A percentile compares a stretch with the other conserved stretches of the same genome.
phyloP scores from a whole-genome alignment of 768 basidiomycete genomes.

The Lyophyllum decastes region DNA sequence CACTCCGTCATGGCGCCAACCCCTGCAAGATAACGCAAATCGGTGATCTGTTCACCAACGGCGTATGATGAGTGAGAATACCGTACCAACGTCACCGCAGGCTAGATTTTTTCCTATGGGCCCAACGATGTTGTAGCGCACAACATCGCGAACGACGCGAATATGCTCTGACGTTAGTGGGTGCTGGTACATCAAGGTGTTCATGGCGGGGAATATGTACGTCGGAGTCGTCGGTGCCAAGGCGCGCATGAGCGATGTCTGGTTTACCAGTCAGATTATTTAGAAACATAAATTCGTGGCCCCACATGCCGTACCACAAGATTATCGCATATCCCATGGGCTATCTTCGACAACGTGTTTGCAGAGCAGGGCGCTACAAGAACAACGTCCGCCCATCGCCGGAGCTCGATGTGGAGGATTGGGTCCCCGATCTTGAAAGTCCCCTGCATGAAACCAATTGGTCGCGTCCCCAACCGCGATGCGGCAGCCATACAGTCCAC shows the following conservation, averaged over 20 bases:
- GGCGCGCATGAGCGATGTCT: slow-evolving; percentile 85
- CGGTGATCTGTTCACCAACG: neutral
- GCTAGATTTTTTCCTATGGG: slow-evolving; percentile 88
- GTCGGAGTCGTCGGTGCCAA: slow-evolving; percentile 83
- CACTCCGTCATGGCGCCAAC: slow-evolving; percentile 97
- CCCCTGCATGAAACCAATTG: slow-evolving; percentile 41
- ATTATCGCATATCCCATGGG: slow-evolving; percentile 88
- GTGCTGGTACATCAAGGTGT: slow-evolving; percentile 96
- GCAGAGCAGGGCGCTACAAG: slow-evolving; percentile 95
- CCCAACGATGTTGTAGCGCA: slow-evolving; percentile 81
- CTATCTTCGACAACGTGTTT: slow-evolving; percentile 95
- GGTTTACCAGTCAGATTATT: neutral
- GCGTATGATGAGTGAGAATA: neutral
- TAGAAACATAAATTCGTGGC: neutral
- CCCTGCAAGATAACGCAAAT: slow-evolving; percentile 44
- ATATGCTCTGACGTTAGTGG: slow-evolving; percentile 88
- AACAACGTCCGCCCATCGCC: slow-evolving; percentile 94
- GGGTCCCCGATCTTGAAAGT: slow-evolving; percentile 83
- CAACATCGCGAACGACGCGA: slow-evolving; percentile 67
- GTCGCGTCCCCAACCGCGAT: neutral
- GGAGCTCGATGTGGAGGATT: slow-evolving; percentile 93
- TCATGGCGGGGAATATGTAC: slow-evolving; percentile 97
- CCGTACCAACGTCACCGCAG: slow-evolving; percentile 87
- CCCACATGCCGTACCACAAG: slow-evolving; percentile 54
- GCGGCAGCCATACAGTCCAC: slow-evolving; percentile 69